Evolutionary conservation across 192 early-diverging fungal species (phyloP), one percentile per base, ranked within the genome.

Genomic region (Coemansia sp.): DNA sequence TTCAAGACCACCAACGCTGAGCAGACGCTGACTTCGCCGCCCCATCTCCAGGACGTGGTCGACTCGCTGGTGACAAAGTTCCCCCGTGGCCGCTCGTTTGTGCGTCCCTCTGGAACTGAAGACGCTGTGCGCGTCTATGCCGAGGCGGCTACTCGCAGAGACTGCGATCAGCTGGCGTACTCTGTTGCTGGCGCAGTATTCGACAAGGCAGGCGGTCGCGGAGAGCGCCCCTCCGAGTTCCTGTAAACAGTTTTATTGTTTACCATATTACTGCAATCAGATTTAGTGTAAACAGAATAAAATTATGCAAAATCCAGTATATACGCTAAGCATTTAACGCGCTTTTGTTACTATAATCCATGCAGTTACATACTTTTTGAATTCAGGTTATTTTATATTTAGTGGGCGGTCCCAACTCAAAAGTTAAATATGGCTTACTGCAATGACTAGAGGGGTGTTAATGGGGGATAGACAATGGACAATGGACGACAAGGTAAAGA

Each of bases 91-190:
- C 84, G 98, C 45, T 92, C 93, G 4, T 99, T 99, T 85, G 96
- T 98, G 24, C 84, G 95, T 69, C 94, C 98, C 17, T 96, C 94
- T 12, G 98, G 98, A 30, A 99, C 98, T 22, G 98, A 99, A 71
- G 98, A 99, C 66, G 91, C 94, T 11, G 98, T 99, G 17, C 90
- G 98, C 48, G 94, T 99, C 13, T 99, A 99, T 66, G 95, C 98
- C 33, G 98, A 99, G 78, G 98, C 98, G 18, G 92, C 91, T 37
- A 95, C 95, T 1, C 85, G 88, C 43, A 78, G 89, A 10, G 89
- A 98, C 59, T 91, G 91, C 44, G 96, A 98, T 55, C 83, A 88
- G 56, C 81, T 99, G 41, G 84, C 92, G 21, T 87, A 86, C 69
- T 87, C 84, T 13, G 88, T 99, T 54, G 91, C 89, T 9, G 94